Evolutionary conservation across 2,329 filamentous ascomycete species (phyloP).

Genomic region (Fusarium xyrophilum): DNA sequence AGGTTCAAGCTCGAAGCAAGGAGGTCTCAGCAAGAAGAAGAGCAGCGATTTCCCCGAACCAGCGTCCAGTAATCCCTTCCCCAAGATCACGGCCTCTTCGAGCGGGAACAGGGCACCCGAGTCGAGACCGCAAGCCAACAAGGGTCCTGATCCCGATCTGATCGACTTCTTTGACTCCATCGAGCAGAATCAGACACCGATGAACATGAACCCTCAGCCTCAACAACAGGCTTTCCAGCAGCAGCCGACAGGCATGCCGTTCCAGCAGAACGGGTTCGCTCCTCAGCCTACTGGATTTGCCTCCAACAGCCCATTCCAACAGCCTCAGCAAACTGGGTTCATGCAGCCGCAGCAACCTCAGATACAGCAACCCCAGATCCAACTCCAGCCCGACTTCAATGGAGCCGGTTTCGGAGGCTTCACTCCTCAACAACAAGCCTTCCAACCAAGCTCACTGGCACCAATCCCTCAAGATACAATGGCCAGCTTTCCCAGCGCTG

Average conservation of each 20-base stretch:
- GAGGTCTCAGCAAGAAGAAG: constrained; percentile 46
- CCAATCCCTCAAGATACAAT: constrained; percentile 64
- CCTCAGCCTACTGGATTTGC: constrained; percentile 46
- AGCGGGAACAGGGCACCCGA: constrained; percentile 43
- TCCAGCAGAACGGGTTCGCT: constrained; percentile 37
- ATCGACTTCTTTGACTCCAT: constrained; percentile 97
- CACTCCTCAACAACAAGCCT: constrained; percentile 65
- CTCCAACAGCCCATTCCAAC: constrained; percentile 47
- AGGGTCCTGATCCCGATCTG: constrained; percentile 75
- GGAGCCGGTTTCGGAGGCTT: constrained; percentile 87
- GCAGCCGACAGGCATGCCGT: constrained; percentile 38
- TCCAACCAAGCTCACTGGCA: constrained; percentile 60
- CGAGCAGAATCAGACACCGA: constrained; percentile 82
- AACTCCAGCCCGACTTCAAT: constrained; percentile 60
- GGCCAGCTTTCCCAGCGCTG: constrained; percentile 46
- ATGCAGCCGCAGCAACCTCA: constrained; percentile 46
- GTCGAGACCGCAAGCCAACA: constrained; percentile 59
- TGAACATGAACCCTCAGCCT: constrained; percentile 56
- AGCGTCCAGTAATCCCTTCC: constrained; percentile 55
- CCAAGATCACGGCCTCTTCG: constrained; percentile 41
- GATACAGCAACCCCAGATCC: constrained; percentile 51
- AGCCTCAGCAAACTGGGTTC: constrained; percentile 42
- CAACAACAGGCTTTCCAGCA: constrained; percentile 47
- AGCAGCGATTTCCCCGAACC: constrained; percentile 49
- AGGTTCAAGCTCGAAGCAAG: constrained; percentile 41